phyloP scores from a whole-genome alignment of 2,329 filamentous ascomycete species.

The Phoma sp. region DNA sequence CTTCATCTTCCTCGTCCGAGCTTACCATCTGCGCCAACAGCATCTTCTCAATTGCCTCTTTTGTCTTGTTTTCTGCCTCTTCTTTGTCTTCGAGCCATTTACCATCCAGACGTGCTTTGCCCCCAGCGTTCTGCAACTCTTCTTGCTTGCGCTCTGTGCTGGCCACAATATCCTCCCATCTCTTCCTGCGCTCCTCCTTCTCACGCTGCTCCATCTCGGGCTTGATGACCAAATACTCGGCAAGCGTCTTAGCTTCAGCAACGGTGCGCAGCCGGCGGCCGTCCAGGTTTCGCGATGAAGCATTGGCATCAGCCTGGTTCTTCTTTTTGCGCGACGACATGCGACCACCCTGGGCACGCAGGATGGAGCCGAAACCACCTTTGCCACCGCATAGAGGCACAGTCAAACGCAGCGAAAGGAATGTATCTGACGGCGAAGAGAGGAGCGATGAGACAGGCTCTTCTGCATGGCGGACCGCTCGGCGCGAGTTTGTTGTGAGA shows the following conservation, averaged over 20 bases:
- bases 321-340: constrained; percentile 97
- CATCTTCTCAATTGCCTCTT: constrained; percentile 70
- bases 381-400: constrained; percentile 88
- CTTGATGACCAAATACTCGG: constrained; percentile 93
- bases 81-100: constrained; percentile 97
- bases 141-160: constrained; percentile 81
- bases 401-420: constrained; percentile 82
- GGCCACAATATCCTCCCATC: constrained; percentile 89
- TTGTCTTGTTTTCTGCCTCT: constrained; percentile 81
- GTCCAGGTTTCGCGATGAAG: constrained; percentile 90
- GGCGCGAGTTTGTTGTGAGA: constrained; percentile 82
- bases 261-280: constrained; percentile 89
- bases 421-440: constrained; percentile 62
- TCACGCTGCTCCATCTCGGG: constrained; percentile 97
- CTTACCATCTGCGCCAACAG: constrained; percentile 54
- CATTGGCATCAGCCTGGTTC: constrained; percentile 81
- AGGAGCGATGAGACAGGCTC: constrained; percentile 68
- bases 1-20: constrained; percentile 39
- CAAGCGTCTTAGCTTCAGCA: constrained; percentile 91
- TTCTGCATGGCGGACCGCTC: constrained; percentile 65
- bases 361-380: constrained; percentile 95
- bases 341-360: constrained; percentile 93
- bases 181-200: constrained; percentile 80
- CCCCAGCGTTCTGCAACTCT: constrained; percentile 77
- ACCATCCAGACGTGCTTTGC: constrained; percentile 72